Base-by-base conservation (phyloP, 75 land plant species). In the Sequoia sempervirens region DNA sequence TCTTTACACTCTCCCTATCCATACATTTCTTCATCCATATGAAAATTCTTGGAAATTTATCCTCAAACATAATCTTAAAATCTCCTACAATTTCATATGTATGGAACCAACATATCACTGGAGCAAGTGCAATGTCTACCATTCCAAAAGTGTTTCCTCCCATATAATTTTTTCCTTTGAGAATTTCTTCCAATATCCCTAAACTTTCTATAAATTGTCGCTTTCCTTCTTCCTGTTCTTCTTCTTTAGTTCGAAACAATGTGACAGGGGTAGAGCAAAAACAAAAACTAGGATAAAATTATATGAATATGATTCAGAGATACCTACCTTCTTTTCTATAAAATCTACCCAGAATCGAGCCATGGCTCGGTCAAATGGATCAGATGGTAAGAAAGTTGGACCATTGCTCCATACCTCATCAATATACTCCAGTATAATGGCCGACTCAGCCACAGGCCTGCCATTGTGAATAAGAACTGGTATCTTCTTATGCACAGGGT, bases 401-500 rank as follows among this genome's bases (percentile, higher is more conserved):
- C 46, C 7, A 43, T 34, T 34, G 36, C 36, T 34, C 36, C 36
- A 34, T 0, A 34, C 46, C 46, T 43, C 46, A 43, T 43, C 46
- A 43, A 43, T 43, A 43, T 43, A 43, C 6, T 43, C 5, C 5
- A 43, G 6, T 43, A 43, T 43, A 43, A 6, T 43, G 46, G 7
- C 0, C 0, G 46, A 5, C 5, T 43, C 46, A 5, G 7, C 7
- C 46, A 43, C 6, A 43, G 46, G 46, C 46, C 46, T 43, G 46
- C 7, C 46, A 43, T 43, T 43, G 61, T 90, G 88, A 38, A 90
- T 45, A 28, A 90, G 75, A 53, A 88, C 46, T 5, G 5, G 46
- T 43, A 43, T 43, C 46, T 5, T 43, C 46, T 43, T 43, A 5
- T 43, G 46, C 75, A 92, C 61, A 2, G 93, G 90, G 79, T 92